Conservation (phyloP, 345 rosid species). For the Bretschneidera sinensis region DNA sequence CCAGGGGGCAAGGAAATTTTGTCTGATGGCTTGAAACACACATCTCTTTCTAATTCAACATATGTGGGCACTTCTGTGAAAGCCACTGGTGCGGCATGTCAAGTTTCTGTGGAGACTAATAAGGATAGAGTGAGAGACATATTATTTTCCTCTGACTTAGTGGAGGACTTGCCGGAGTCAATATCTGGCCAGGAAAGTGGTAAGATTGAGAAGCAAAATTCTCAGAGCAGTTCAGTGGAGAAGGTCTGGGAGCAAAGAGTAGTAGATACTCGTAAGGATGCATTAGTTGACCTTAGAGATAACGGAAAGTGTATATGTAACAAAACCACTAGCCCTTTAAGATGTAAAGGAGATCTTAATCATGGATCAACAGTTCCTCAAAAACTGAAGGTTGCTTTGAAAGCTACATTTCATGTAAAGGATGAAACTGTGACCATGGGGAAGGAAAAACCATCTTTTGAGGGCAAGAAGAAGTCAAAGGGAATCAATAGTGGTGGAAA, state of each 20-base stretch:
- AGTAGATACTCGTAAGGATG: background rate
- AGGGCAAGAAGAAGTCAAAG: constrained; percentile 38
- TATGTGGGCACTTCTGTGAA: constrained; percentile 17
- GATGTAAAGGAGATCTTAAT: constrained; percentile 17
- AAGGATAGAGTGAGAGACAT: constrained; percentile 15
- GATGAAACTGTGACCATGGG: constrained; percentile 19
- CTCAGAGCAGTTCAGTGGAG: constrained; percentile 16
- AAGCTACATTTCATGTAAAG: constrained; percentile 15
- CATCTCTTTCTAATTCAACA: constrained; percentile 14
- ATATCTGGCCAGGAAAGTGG: constrained; percentile 22
- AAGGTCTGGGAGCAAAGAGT: constrained; percentile 18
- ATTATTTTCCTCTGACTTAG: constrained; percentile 14
- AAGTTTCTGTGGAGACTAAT: constrained; percentile 18
- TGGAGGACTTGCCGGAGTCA: constrained; percentile 26
- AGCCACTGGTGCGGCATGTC: constrained; percentile 18
- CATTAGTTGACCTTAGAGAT: constrained; percentile 17
- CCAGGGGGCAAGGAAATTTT: constrained; percentile 19
- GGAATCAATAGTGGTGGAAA: constrained; percentile 20
- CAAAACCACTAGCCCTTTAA: constrained; percentile 19
- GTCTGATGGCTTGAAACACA: constrained; percentile 14
- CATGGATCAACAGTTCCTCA: constrained; percentile 15
- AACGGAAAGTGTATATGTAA: constrained; percentile 5
- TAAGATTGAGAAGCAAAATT: constrained; percentile 25
- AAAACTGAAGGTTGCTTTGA: constrained; percentile 21
- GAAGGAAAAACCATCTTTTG: constrained; percentile 27